phyloP scores from a whole-genome alignment of 169 alveolate species.

The Ichthyophthirius multifiliis region DNA sequence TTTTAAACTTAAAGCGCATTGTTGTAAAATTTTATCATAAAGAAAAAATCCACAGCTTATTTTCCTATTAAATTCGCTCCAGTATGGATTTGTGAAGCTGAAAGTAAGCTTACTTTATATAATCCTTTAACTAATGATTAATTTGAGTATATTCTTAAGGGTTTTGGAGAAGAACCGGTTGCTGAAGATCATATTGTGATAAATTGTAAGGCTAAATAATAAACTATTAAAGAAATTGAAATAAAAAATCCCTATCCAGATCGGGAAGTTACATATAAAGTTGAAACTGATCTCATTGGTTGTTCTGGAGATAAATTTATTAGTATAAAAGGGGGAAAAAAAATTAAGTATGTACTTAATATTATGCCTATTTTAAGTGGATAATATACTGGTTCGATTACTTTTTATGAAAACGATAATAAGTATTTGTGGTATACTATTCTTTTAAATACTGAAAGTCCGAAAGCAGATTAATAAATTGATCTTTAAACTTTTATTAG shows the following conservation, averaged over 20 bases:
- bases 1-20: neutral
- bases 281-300: slow-evolving; percentile 76
- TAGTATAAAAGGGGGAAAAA: slow-evolving; percentile 22
- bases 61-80: slow-evolving; percentile 87
- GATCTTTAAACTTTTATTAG: slow-evolving; percentile 80
- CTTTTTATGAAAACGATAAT: slow-evolving; percentile 67
- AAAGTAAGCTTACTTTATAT: slow-evolving; percentile 72
- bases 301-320: slow-evolving; percentile 41
- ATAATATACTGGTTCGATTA: slow-evolving; percentile 48
- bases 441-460: slow-evolving; percentile 78
- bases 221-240: slow-evolving; percentile 70
- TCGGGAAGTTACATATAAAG: slow-evolving; percentile 69
- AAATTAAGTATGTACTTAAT: slow-evolving; percentile 56
- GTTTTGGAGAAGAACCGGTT: slow-evolving; percentile 92
- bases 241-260: slow-evolving; percentile 63
- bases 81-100: slow-evolving; percentile 74
- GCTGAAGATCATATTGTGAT: slow-evolving; percentile 91
- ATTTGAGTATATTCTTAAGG: slow-evolving; percentile 87
- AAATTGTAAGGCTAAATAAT: slow-evolving; percentile 87
- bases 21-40: slow-evolving; percentile 53
- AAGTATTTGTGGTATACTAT: slow-evolving; percentile 85
- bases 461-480: slow-evolving; percentile 67
- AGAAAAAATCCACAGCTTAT: slow-evolving; percentile 71
- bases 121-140: slow-evolving; percentile 85
- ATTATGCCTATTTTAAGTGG: slow-evolving; percentile 46